Evolutionary conservation across 2,329 filamentous ascomycete species (phyloP), one percentile per base, ranked within the genome.

Genomic region (Grosmannia clavigera): DNA sequence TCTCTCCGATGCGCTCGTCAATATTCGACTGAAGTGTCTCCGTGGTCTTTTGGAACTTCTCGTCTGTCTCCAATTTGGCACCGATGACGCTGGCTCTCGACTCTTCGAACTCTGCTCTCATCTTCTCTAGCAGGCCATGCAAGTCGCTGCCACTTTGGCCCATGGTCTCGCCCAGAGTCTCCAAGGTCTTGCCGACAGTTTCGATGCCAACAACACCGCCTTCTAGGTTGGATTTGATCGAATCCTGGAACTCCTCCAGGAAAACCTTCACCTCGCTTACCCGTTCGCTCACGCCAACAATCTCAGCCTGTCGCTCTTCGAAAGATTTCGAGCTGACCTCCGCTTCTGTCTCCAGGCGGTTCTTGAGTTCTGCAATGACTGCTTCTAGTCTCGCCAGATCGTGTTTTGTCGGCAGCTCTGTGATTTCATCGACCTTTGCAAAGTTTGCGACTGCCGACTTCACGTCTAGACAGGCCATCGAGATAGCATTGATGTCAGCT

Each of bases 101-200:
- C 64, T 92, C 88, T 67, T 96, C 91, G 62, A 97, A 96, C 69
- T 96, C 92, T 1, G 82, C 76, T 70, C 88, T 91, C 72, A 97
- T 84, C 2, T 84, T 82, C 59, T 89, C 85, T 50, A 85, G 82
- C 70, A 92, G 80, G 60, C 87, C 85, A 67, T 85, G 86, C 58
- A 92, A 75, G 63, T 85, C 86, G n/a, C 81, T 78, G 33, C 78
- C 74, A 61, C 84, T 86, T 66, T 80, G 78, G 60, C 75, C 75
- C 43, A 85, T 75, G 52, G 79, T 81, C 67, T 88, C 85, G 67
- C 85, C 78, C 61, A 92, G 76, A 52, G 80, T 77, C 65, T 88
- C 82, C 1, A 90, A 77, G 19, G 86, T 76, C 65, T 88, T 86
- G 61, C 89, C 82, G 2, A 96, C 75, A 6, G 82, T 81, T 66